These are phyloP conservation scores for Amanita exitialis DNA, from an alignment of 768 basidiomycete genomes.

Conservation along the genomic window DNA sequence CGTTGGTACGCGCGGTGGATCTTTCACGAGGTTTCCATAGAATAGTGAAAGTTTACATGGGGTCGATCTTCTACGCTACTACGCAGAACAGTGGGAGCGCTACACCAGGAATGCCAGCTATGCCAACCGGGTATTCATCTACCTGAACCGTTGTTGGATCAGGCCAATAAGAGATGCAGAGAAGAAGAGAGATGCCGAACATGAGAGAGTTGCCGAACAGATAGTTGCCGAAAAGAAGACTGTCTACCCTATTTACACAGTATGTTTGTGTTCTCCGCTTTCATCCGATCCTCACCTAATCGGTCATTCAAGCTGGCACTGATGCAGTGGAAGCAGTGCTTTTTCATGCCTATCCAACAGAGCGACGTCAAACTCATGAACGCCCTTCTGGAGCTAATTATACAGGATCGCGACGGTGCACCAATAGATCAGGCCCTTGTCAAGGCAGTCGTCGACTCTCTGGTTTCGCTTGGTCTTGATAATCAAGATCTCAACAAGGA, in stretches of 20 bases:
- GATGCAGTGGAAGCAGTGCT: conserved; percentile 89
- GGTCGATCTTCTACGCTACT: conserved; percentile 83
- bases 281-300: conserved; percentile 1
- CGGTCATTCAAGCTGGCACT: conserved; percentile 62
- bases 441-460: conserved; percentile 94
- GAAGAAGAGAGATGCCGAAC: conserved; percentile 42
- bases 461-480: conserved; percentile 92
- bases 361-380: conserved; percentile 74
- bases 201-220: conserved; percentile 40
- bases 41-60: conserved; percentile 76
- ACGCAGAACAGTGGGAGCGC: conserved; percentile 88
- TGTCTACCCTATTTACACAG: conserved; percentile 94
- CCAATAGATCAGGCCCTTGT: conserved; percentile 91
- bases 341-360: conserved; percentile 79
- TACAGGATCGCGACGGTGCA: conserved; percentile 92
- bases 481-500: conserved; percentile 86
- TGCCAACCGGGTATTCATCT: conserved; percentile 92
- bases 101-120: conserved; percentile 97
- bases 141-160: conserved; percentile 98
- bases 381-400: conserved; percentile 82
- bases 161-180: conserved; percentile 98
- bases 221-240: conserved; percentile 95
- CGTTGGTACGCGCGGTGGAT: neutral
- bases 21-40: conserved; percentile 29
- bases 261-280: conserved; percentile 26